Evolutionary conservation across 2,329 filamentous ascomycete genomes (phyloP).

Genomic region (Rachicladosporium sp.): DNA sequence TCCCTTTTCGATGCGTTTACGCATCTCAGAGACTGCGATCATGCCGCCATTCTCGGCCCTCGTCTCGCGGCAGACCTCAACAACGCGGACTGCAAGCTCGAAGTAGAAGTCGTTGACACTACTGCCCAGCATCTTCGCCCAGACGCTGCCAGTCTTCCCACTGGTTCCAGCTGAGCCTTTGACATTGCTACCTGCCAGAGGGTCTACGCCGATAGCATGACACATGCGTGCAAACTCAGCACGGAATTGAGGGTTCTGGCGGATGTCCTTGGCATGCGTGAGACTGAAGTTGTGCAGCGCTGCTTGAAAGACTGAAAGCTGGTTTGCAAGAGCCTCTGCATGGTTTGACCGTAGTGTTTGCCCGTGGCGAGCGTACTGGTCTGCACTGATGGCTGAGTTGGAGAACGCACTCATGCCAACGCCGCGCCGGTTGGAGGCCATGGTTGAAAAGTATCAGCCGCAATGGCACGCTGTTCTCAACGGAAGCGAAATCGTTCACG

Average conservation of each 20-base stretch:
- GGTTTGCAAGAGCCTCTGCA: constrained; percentile 74
- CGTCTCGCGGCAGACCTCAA: constrained; percentile 81
- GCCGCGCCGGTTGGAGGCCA: constrained; percentile 52
- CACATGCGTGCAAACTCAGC: constrained; percentile 99
- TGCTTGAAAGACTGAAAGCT: constrained; percentile 91
- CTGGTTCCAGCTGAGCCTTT: constrained; percentile 25
- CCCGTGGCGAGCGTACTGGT: constrained; percentile 85
- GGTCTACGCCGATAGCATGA: constrained; percentile 89
- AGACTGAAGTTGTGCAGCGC: constrained; percentile 89
- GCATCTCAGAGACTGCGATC: constrained; percentile 71
- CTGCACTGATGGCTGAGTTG: constrained; percentile 68
- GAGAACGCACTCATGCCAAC: constrained; percentile 87
- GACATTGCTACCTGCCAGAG: constrained; percentile 49
- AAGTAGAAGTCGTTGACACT: constrained; percentile 98
- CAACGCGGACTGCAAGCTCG: constrained; percentile 86
- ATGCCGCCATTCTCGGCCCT: constrained; percentile 85
- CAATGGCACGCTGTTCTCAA: too few species aligned
- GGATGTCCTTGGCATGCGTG: constrained; percentile 90
- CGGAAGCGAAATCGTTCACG: too few species aligned
- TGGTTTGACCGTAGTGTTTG: constrained; percentile 74
- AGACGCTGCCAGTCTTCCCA: constrained; percentile 55
- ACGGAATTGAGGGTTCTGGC: constrained; percentile 86
- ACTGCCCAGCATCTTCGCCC: constrained; percentile 82
- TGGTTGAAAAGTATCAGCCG: constrained; percentile 8
- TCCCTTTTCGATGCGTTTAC: constrained; percentile 59